Evolutionary conservation across 495 filamentous ascomycete genomes (phyloP).

Genomic region (Apiosordaria backusii): DNA sequence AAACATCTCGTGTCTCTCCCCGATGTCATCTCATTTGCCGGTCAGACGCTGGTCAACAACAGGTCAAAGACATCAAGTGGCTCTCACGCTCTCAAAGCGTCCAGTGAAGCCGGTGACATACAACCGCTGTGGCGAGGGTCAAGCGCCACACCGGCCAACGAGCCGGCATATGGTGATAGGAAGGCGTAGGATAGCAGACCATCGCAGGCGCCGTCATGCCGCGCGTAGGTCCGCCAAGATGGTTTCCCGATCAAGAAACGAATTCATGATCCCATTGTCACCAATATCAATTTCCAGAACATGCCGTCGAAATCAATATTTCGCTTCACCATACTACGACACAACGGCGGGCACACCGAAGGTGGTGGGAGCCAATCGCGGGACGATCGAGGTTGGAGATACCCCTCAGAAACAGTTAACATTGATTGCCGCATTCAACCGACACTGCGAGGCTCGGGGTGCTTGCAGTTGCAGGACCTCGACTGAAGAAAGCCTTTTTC

Average conservation of each 20-base stretch:
- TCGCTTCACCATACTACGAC: not conserved
- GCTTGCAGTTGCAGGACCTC: not conserved
- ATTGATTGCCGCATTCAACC: not conserved
- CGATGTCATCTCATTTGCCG: not conserved
- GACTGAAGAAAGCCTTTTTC: not conserved
- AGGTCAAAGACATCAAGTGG: not conserved
- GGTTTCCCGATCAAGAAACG: not conserved
- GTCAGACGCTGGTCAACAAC: not conserved
- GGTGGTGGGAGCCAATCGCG: not conserved
- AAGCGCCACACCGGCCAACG: not conserved
- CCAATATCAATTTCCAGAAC: slow-evolving; percentile 1
- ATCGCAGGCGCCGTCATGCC: not conserved
- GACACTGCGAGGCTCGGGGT: not conserved
- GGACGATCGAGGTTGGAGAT: not conserved
- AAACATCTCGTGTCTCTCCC: not conserved
- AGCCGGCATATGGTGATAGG: not conserved
- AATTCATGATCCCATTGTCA: not conserved
- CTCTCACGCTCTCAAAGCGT: not conserved
- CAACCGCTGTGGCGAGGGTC: no score
- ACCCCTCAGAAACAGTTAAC: not conserved
- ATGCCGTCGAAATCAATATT: not conserved
- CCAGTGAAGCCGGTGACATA: no score
- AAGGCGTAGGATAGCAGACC: not conserved
- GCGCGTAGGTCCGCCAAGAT: not conserved
- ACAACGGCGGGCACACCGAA: not conserved